Evolutionary conservation across 75 land plant genomes (phyloP), one percentile per base, ranked within the genome.

Genomic region (Selaginella tamariscina): DNA sequence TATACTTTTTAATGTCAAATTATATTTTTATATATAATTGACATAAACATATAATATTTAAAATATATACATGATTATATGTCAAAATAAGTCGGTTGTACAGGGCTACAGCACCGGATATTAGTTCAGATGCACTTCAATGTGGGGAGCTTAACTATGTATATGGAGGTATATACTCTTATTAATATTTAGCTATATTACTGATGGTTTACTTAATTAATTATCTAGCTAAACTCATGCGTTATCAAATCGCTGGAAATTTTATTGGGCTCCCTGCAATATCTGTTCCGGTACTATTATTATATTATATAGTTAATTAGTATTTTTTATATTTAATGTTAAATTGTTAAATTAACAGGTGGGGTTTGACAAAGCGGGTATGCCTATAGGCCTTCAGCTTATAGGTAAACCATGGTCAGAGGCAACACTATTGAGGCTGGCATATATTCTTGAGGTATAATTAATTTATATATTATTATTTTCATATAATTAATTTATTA

Each of bases 351-450:
- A 15, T 39, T 39, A 39, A 5, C 63, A 93, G 98, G 83, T 86
- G 74, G 98, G 98, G 24, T 79, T 86, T 74, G 91, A 93, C 57
- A 72, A 68, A 56, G 60, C 33, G 1, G 96, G 96, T 24, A 55
- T 94, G 86, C 98, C 98, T 2, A 85, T 94, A 44, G 98, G 96
- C 30, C 77, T 94, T 56, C 98, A 89, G 62, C 83, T 94, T 20
- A 81, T 89, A 2, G 98, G 98, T 15, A 66, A 71, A 32, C 91
- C 88, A 49, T 94, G 98, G 98, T 77, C 96, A 29, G 98, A 94
- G 72, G 81, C 98, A 57, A 77, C 87, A 1, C 64, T 94, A 28
- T 71, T 94, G 20, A 81, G 82, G 11, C 70, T 87, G 24, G 96
- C 96, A 24, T 72, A 24, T 69, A 88, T 86, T 31, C 57, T 82